Conservation (phyloP, 139 green algal species). For the Asterochloris sp. region DNA sequence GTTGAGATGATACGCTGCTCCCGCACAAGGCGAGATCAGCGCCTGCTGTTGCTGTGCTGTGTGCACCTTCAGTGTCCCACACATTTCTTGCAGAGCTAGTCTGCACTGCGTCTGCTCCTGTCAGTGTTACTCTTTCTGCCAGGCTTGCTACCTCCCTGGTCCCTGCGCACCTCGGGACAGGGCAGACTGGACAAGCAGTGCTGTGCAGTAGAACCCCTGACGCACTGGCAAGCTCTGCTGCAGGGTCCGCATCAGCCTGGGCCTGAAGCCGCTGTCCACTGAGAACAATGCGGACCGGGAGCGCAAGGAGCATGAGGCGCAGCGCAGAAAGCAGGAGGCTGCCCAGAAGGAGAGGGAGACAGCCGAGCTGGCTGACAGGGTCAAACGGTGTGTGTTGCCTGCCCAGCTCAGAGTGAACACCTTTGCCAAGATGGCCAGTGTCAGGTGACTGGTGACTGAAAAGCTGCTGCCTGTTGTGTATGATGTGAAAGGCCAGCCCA, state of each 20-base stretch:
- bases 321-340: constrained; percentile 15
- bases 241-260: constrained; percentile 67
- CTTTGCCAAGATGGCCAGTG: background rate
- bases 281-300: constrained; percentile 29
- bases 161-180: background rate
- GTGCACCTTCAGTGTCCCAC: background rate
- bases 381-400: constrained; percentile 34
- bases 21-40: background rate
- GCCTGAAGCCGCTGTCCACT: constrained; percentile 61
- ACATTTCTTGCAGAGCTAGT: background rate
- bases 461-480: background rate
- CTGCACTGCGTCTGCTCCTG: background rate
- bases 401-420: background rate
- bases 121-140: background rate
- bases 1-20: background rate
- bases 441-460: background rate
- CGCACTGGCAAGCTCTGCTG: background rate
- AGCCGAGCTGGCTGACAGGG: constrained; percentile 30
- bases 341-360: constrained; percentile 33
- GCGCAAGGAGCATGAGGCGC: constrained; percentile 23
- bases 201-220: too few relatives aligned
- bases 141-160: too few relatives aligned
- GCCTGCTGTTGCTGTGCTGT: background rate
- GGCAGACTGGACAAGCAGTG: background rate
- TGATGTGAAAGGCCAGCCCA: background rate